A percentile compares a stretch with the other conserved stretches of the same genome.
These are phyloP conservation scores for Salix suchowensis DNA, from an alignment of 345 rosid genomes.

Conservation along the genomic window DNA sequence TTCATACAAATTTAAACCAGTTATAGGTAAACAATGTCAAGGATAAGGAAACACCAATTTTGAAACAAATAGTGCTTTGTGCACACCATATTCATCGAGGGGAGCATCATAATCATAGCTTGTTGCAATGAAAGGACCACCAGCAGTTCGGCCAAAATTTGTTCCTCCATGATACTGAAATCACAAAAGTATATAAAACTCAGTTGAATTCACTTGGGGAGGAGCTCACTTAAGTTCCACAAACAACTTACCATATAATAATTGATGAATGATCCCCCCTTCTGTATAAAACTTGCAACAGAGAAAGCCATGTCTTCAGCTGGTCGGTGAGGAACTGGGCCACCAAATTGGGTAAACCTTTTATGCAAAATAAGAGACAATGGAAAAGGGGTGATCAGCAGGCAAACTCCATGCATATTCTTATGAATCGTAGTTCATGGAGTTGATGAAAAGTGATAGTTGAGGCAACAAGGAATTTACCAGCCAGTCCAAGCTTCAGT, in stretches of 20 bases:
- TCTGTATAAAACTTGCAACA: conserved; percentile 92
- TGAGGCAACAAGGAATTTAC: conserved; percentile 33
- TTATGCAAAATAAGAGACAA: background rate
- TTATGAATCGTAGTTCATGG: background rate
- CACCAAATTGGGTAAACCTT: conserved; percentile 98
- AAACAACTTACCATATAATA: conserved; percentile 76
- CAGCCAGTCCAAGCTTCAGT: conserved; percentile 99
- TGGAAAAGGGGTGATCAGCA: conserved; percentile 9
- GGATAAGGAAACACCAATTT: background rate
- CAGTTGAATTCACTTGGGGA: conserved; percentile 6
- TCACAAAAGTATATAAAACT: conserved; percentile 20
- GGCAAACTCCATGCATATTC: background rate
- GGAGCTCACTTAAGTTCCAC: conserved; percentile 8
- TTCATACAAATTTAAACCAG: background rate
- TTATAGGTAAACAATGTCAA: background rate
- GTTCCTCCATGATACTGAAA: conserved; percentile 96
- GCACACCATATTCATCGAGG: conserved; percentile 92
- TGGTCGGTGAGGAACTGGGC: conserved; percentile 85
- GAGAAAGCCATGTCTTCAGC: conserved; percentile 97
- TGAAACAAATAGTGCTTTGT: background rate
- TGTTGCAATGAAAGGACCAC: conserved; percentile 99
- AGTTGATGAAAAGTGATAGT: background rate
- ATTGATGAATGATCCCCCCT: conserved; percentile 90
- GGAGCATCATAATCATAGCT: conserved; percentile 98
- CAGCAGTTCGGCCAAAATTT: conserved; percentile 97